These are phyloP conservation scores for Spirogloea muscicola DNA, from an alignment of 139 green algal genomes.

Conservation along the genomic window DNA sequence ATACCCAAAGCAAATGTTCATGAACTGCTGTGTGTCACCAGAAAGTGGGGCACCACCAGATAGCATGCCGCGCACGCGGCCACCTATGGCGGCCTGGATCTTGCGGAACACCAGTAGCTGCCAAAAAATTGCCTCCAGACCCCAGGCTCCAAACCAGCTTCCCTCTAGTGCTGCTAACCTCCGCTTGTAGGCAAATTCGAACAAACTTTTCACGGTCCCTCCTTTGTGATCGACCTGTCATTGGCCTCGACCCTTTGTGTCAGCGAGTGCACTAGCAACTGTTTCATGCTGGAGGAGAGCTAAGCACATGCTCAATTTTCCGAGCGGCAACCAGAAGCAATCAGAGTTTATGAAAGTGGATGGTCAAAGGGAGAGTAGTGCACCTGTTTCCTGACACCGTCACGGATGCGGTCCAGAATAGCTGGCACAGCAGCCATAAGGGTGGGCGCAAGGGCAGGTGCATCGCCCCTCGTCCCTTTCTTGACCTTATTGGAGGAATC, in stretches of 20 bases:
- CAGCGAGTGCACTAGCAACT: no score
- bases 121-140: constrained; percentile 27
- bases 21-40: constrained; percentile 52
- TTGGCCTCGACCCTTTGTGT: no score
- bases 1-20: constrained; percentile 53
- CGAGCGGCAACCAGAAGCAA: no score
- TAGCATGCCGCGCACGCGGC: constrained; percentile 46
- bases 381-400: constrained; percentile 38
- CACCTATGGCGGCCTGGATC: constrained; percentile 41
- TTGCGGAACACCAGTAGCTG: constrained; percentile 50
- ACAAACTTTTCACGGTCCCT: constrained; percentile 26
- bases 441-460: constrained; percentile 37
- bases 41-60: constrained; percentile 49
- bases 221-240: constrained; percentile 22
- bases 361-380: neutral
- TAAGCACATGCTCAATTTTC: no score
- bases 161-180: constrained; percentile 27
- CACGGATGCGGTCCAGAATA: constrained; percentile 45
- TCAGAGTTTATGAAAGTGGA: no score
- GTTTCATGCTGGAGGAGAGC: no score
- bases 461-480: constrained; percentile 44
- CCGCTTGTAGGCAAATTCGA: constrained; percentile 29
- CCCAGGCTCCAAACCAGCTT: constrained; percentile 28
- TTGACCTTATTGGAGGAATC: constrained; percentile 47
- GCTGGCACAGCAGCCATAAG: constrained; percentile 50